Evolutionary conservation across 345 rosid genomes (phyloP), one percentile per base, ranked within the genome.

Genomic region (Linum trigynum): DNA sequence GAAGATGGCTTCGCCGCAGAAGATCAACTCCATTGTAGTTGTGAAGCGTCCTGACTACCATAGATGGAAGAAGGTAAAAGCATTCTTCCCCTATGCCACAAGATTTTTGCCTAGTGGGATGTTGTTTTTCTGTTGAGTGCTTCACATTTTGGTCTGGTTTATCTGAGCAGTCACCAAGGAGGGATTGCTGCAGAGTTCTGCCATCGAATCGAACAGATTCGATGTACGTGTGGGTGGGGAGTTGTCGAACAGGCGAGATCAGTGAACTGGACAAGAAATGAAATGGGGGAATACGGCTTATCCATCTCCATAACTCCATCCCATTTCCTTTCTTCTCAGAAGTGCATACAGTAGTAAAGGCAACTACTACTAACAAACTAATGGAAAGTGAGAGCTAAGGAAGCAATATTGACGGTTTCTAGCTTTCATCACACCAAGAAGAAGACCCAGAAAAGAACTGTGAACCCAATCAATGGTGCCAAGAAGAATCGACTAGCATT

Each of bases 21-120:
- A 17, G 39, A 75, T 88, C 36, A 68, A 77, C 64, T 74, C 87
- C 0, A 73, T 90, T 6, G 80, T 86, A 2, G 84, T 84, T 70
- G 57, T 88, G 15, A 90, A 92, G 76, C 83, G 77, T 57, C 91
- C 85, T 0, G 96, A 92, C 65, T 68, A 70, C 63, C 83, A 59
- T 50, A 82, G 94, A 5, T 86, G 95, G 97, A 76, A 76, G 15
- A 84, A 82, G 83, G 98, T 90, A 80, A n/a, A n/a, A n/a, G n/a
- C 36, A 39, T 23, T 16, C 38, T 11, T 17, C 5, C 53, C 14
- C 5, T 11, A 38, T 36, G 16, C 40, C 32, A 56, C 32, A 5
- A 10, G 0, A 16, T n/a, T 12, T 16, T 12, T 48, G 16, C 45
- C 62, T 36, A 9, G 59, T 2, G 3, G 6, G 5, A 23, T n/a